These are phyloP conservation scores for Glycine latifolia DNA, from an alignment of 306 rosid genomes.

Conservation along the genomic window DNA sequence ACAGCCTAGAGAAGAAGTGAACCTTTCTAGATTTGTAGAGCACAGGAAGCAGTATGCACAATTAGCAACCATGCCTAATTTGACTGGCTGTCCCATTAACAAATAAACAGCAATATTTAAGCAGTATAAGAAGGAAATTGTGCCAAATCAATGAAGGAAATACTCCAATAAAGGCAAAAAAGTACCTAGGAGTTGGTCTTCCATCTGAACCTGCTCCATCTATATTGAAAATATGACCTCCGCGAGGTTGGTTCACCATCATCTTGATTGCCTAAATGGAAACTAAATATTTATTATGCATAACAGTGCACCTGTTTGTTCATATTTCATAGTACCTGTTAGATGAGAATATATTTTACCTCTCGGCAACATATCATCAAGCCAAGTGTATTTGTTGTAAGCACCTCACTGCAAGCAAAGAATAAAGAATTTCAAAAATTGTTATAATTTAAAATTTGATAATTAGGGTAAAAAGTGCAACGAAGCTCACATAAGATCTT, in stretches of 20 bases:
- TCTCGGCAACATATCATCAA: conserved; percentile 98
- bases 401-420: conserved; percentile 81
- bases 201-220: conserved; percentile 99
- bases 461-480: conserved; percentile 20
- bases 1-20: no score
- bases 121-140: conserved; percentile 17
- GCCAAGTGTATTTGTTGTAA: conserved; percentile 92
- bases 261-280: conserved; percentile 82
- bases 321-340: conserved; percentile 29
- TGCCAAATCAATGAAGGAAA: conserved; percentile 9
- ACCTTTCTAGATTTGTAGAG: neutral
- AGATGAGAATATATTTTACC: conserved; percentile 61
- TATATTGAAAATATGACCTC: conserved; percentile 95
- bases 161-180: conserved; percentile 41
- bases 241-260: conserved; percentile 88
- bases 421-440: conserved; percentile 37
- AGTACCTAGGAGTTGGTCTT: conserved; percentile 94
- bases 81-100: conserved; percentile 18
- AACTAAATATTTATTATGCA: conserved; percentile 42
- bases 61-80: conserved; percentile 18
- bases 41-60: neutral
- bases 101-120: conserved; percentile 31
- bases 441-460: conserved; percentile 25
- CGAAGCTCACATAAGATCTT: conserved; percentile 88
- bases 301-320: conserved; percentile 41